These are phyloP conservation scores for Apium graveolens DNA, from an alignment of 129 eudicot genomes.

Conservation along the genomic window DNA sequence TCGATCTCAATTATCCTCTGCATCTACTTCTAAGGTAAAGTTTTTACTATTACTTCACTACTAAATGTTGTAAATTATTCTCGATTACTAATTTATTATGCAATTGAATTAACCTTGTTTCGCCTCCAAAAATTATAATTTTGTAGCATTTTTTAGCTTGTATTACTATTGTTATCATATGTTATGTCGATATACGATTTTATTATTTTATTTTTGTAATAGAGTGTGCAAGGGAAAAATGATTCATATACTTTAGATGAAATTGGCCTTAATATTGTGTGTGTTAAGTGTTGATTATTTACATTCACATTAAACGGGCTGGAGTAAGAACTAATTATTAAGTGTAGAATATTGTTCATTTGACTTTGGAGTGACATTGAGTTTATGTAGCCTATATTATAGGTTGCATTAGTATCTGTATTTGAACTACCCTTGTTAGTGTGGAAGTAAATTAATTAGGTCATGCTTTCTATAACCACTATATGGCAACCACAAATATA, in stretches of 20 bases:
- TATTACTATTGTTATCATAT: not conserved
- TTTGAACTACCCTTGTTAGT: not conserved
- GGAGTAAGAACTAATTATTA: not conserved
- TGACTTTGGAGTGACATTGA: not conserved
- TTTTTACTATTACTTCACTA: not conserved
- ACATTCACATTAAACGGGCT: too few relatives aligned
- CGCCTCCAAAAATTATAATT: not conserved
- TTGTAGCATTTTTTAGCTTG: not conserved
- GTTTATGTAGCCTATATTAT: not conserved
- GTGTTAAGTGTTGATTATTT: not conserved
- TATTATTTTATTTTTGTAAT: not conserved
- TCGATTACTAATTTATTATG: not conserved
- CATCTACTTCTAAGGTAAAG: slow-evolving; percentile 18
- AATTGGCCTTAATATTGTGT: not conserved
- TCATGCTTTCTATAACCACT: too few relatives aligned
- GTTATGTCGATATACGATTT: not conserved
- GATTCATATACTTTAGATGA: too few relatives aligned
- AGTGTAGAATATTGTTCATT: not conserved
- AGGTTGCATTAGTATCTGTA: not conserved
- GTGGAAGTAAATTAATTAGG: not conserved
- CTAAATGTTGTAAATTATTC: not conserved
- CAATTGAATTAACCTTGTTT: not conserved
- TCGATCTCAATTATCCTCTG: slow-evolving; percentile 38
- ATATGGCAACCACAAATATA: not conserved
- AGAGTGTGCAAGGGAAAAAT: too few relatives aligned